These are phyloP conservation scores for Ensete ventricosum DNA, from an alignment of 176 grass and related monocot species.

Conservation along the genomic window DNA sequence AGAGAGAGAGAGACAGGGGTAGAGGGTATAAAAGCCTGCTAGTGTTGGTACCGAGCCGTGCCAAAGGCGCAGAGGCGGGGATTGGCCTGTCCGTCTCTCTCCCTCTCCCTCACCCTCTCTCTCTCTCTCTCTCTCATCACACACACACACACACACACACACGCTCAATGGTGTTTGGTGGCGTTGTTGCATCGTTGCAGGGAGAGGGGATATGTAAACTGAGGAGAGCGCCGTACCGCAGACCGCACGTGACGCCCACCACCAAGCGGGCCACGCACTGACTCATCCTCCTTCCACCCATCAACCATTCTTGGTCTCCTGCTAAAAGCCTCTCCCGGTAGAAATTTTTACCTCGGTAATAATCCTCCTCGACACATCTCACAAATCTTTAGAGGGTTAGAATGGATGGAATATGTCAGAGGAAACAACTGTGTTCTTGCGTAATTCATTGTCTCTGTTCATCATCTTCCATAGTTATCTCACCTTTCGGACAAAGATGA, in stretches of 20 bases:
- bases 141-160: neutral
- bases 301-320: no score
- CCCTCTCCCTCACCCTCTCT: neutral
- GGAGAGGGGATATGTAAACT: neutral
- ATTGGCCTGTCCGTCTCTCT: neutral
- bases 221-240: conserved; percentile 24
- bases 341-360: no score
- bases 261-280: neutral
- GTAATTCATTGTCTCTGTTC: no score
- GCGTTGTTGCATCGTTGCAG: neutral
- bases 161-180: neutral
- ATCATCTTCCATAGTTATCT: no score
- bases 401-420: no score
- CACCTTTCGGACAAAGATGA: no score
- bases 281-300: no score
- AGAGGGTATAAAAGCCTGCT: neutral
- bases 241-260: conserved; percentile 30
- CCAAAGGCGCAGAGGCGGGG: neutral
- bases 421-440: no score
- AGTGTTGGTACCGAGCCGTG: neutral
- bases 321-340: no score
- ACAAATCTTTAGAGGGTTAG: no score
- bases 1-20: neutral
- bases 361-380: no score
- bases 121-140: neutral